Evolutionary conservation across 345 rosid genomes (phyloP), one percentile per base, ranked within the genome.

Genomic region (Odontarrhena argentea): DNA sequence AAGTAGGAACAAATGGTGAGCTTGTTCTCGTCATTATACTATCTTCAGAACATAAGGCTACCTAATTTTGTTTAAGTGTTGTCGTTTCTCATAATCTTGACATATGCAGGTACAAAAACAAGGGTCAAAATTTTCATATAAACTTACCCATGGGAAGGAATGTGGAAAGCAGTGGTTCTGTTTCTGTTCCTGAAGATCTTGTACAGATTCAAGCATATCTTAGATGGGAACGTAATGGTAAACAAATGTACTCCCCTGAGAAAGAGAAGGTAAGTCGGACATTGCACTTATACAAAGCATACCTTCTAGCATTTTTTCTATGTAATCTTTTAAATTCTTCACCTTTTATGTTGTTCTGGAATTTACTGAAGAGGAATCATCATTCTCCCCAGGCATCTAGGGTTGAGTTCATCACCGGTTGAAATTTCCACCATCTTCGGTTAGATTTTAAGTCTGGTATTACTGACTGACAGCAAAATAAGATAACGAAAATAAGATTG

Each of bases 201-300:
- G 96, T 95, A 67, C 97, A 89, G 76, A 55, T 85, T 73, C 99
- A 95, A 77, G 86, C 99, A 30, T 91, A 91, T 84, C 37, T 88
- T 56, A 84, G 96, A 77, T 95, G 99, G 99, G 99, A 95, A 81
- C 85, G 93, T 80, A 95, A 83, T 26, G 97, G 99, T 61, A 95
- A 88, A 86, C 96, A 85, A 79, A 85, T 60, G 69, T 95, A 88
- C 78, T 72, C 77, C 41, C 93, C 96, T 32, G 88, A 88, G 75
- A 49, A 76, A 71, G 80, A 76, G 76, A 76, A 76, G 80, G 80
- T 68, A 67, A 55, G 62, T 52, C 38, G 49, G 34, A 15, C 62
- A 9, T 47, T 13, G 48, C 65, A 7, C 66, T 25, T 40, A 24
- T 64, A 34, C 61, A 50, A 65, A 13, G 22, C 38, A 57, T 49